phyloP scores from a whole-genome alignment of 2,329 filamentous ascomycete genomes.

The Bipolaris bicolor region DNA sequence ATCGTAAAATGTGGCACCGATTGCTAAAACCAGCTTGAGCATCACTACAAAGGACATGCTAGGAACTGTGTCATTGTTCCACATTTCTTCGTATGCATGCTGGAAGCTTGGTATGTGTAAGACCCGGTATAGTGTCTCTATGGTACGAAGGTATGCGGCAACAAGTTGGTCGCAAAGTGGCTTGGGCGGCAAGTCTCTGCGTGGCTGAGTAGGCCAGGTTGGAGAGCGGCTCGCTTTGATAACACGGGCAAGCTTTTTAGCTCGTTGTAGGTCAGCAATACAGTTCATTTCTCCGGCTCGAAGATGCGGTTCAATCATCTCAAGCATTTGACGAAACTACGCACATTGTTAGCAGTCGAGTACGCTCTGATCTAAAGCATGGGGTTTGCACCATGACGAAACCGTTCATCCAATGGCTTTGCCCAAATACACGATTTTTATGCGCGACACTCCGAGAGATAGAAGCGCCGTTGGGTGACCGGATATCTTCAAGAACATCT shows the following conservation, averaged over 20 bases:
- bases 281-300: conserved; percentile 49
- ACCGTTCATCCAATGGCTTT: conserved; percentile 63
- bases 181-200: conserved; percentile 55
- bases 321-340: conserved; percentile 52
- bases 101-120: conserved; percentile 60
- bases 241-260: conserved; percentile 59
- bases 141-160: conserved; percentile 57
- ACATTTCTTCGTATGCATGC: conserved; percentile 59
- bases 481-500: conserved; percentile 51
- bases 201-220: conserved; percentile 55
- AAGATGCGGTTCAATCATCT: conserved; percentile 52
- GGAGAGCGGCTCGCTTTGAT: conserved; percentile 61
- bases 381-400: conserved; percentile 52
- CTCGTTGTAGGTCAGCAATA: conserved; percentile 52
- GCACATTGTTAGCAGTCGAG: conserved; percentile 27
- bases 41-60: conserved; percentile 60
- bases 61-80: conserved; percentile 44
- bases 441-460: conserved; percentile 57
- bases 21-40: conserved; percentile 64
- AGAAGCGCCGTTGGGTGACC: conserved; percentile 35
- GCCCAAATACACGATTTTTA: conserved; percentile 64
- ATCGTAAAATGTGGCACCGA: conserved; percentile 61
- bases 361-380: neutral
- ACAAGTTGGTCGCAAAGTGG: conserved; percentile 57
- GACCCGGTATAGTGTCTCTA: conserved; percentile 58